Conservation (phyloP, 257 asterid species). For the Petunia axillaris region DNA sequence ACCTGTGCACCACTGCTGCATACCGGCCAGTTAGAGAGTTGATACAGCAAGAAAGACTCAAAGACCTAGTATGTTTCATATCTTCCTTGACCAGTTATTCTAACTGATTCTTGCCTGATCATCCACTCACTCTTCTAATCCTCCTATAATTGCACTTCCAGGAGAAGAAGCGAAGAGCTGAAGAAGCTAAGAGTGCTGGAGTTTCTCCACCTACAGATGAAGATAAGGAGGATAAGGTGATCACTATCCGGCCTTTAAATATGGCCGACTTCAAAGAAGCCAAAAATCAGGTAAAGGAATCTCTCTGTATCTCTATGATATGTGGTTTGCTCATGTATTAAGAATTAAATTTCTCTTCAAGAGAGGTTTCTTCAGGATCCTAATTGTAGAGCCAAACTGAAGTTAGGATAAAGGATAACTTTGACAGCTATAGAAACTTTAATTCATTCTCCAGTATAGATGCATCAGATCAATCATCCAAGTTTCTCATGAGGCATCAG, state of each 20-base stretch:
- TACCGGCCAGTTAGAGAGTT: slow-evolving; percentile 88
- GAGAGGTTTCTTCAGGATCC: neutral
- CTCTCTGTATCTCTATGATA: neutral
- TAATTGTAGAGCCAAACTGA: neutral
- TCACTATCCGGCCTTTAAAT: slow-evolving; percentile 74
- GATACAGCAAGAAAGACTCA: slow-evolving; percentile 68
- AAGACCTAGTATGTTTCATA: slow-evolving; percentile 45
- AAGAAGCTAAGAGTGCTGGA: slow-evolving; percentile 36
- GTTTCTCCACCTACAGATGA: slow-evolving; percentile 31
- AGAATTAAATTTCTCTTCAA: neutral
- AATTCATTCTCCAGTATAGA: too few relatives aligned
- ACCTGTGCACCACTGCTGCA: slow-evolving; percentile 86
- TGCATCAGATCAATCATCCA: too few relatives aligned
- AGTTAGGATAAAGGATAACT: too few relatives aligned
- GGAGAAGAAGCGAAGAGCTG: slow-evolving; percentile 48
- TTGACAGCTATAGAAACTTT: too few relatives aligned
- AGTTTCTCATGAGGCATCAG: too few relatives aligned
- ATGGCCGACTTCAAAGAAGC: slow-evolving; percentile 82
- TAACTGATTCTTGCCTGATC: neutral
- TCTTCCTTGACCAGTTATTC: neutral
- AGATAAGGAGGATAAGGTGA: slow-evolving; percentile 51
- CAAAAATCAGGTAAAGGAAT: slow-evolving; percentile 61
- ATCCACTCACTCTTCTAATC: neutral
- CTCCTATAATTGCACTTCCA: slow-evolving; percentile 21
- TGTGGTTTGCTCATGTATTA: neutral